phyloP scores from a whole-genome alignment of 2,329 filamentous ascomycete genomes.

The Anthostomella pinea region DNA sequence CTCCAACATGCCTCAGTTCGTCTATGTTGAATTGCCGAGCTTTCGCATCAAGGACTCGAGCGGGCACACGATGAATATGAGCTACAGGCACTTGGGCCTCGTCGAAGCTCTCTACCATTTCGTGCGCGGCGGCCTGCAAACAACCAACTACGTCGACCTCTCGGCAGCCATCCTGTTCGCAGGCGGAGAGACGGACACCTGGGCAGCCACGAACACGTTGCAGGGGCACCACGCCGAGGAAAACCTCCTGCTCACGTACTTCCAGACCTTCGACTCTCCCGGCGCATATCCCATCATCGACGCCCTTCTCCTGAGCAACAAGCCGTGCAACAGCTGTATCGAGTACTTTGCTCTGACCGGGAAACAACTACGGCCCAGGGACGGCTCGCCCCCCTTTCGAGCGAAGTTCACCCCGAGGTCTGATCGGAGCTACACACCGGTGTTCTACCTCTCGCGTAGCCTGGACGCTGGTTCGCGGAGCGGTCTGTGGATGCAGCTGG shows the following conservation, averaged over 20 bases:
- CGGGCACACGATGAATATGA: constrained; percentile 23
- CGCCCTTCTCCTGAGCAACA: constrained; percentile 25
- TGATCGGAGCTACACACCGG: constrained; percentile 29
- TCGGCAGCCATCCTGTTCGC: constrained; percentile 28
- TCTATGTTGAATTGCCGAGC: constrained; percentile 30
- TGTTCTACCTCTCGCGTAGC: constrained; percentile 27
- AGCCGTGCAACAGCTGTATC: constrained; percentile 28
- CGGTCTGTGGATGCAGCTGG: constrained; percentile 26
- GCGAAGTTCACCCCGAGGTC: constrained; percentile 31
- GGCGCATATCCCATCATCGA: constrained; percentile 31
- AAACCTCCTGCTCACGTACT: constrained; percentile 29
- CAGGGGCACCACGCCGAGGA: constrained; percentile 27
- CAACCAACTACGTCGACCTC: constrained; percentile 22
- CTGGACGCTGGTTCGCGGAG: constrained; percentile 19
- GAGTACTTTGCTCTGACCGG: constrained; percentile 28
- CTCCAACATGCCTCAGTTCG: constrained; percentile 25
- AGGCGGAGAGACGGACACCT: constrained; percentile 28
- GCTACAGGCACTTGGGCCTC: constrained; percentile 21
- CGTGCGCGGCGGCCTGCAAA: constrained; percentile 23
- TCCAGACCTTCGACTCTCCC: constrained; percentile 29
- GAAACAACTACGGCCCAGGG: constrained; percentile 22
- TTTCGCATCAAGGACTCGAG: constrained; percentile 28
- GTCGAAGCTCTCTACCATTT: constrained; percentile 26
- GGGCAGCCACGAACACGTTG: constrained; percentile 19
- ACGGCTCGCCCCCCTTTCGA: constrained; percentile 22